Evolutionary conservation across 192 early-diverging fungal genomes (phyloP).

Genomic region (Entomortierella chlamydospora): DNA sequence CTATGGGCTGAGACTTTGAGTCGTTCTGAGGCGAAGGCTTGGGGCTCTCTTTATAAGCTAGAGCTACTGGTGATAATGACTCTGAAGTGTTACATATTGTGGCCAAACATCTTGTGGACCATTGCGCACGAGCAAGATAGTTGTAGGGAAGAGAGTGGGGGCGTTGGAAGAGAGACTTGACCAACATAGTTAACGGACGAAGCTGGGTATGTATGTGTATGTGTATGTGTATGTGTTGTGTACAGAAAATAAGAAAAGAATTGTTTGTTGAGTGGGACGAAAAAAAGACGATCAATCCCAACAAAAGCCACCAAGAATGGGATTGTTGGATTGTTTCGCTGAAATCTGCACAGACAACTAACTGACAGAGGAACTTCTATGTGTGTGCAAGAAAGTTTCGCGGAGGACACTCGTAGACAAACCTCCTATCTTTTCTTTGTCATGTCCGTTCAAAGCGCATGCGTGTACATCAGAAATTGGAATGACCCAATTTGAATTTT

Average conservation of each 20-base stretch:
- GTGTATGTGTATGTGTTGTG: no score
- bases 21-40: constrained; percentile 15
- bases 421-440: no score
- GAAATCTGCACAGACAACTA: no score
- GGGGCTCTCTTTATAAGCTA: constrained; percentile 32
- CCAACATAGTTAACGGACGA: constrained; percentile 6
- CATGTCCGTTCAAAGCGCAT: no score
- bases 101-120: not conserved
- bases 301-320: not conserved
- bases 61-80: constrained; percentile 14
- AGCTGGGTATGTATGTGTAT: not conserved
- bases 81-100: not conserved
- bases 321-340: no score
- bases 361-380: no score
- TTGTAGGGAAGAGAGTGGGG: not conserved
- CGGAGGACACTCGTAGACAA: no score
- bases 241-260: no score
- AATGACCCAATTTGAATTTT: no score
- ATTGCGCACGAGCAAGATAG: not conserved
- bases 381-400: no score
- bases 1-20: constrained; percentile 59
- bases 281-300: not conserved
- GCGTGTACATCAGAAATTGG: no score
- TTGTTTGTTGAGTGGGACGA: no score
- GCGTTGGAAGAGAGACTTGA: constrained; percentile 9